A percentile compares a stretch with the other conserved stretches of the same genome.
Conservation (phyloP, 2,329 filamentous ascomycete genomes). For the Epichloe sp. region DNA sequence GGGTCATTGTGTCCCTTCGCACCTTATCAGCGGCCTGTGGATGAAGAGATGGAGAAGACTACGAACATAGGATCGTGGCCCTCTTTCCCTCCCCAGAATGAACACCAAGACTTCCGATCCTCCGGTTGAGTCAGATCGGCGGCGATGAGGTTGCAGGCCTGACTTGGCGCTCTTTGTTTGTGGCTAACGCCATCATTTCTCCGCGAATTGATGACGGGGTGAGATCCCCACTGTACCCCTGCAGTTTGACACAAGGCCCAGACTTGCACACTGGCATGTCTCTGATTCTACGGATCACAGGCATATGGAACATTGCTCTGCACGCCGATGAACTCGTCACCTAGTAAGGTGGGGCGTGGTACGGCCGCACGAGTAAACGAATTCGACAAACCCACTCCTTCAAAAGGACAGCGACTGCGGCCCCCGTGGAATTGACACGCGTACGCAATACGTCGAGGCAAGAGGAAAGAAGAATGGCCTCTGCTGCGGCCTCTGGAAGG, state of each 20-base stretch:
- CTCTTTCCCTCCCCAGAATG: not conserved
- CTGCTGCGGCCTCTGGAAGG: no score
- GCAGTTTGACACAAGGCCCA: not conserved
- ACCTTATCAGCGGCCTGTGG: constrained; percentile 3
- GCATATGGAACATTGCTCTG: not conserved
- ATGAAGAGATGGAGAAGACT: not conserved
- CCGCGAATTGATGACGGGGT: not conserved
- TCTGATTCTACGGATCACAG: not conserved
- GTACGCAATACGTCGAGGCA: no score
- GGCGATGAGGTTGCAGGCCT: not conserved
- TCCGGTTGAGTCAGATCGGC: not conserved
- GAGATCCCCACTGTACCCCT: not conserved
- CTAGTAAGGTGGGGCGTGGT: no score
- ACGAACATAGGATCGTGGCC: not conserved
- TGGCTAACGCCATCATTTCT: not conserved
- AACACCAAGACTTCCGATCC: not conserved
- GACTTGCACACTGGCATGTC: not conserved
- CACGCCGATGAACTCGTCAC: not conserved
- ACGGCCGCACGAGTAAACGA: no score
- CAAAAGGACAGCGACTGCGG: no score
- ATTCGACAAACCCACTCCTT: no score
- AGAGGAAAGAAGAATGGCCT: no score
- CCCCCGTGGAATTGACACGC: no score
- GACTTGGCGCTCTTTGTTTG: not conserved
- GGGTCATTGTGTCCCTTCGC: constrained; percentile 21